Percentiles rank a stretch among this genome's conserved stretches.
These are phyloP conservation scores for Tricharina praecox DNA, from an alignment of 495 filamentous ascomycete genomes.

Conservation along the genomic window DNA sequence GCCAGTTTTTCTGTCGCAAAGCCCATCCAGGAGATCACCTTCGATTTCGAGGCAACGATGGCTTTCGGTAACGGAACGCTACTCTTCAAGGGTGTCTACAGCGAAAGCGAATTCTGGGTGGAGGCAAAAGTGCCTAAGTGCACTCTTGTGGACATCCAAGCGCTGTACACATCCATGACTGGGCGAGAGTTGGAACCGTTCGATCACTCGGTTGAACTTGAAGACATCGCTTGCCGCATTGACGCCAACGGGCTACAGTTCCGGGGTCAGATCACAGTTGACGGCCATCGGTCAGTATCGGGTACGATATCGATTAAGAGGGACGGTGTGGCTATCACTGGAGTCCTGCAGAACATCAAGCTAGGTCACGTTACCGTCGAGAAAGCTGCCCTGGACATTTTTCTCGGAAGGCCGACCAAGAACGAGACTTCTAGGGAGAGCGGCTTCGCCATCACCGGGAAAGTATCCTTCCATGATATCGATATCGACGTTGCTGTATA, in stretches of 20 bases:
- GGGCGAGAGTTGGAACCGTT: slow-evolving; percentile 10
- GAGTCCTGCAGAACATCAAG: slow-evolving; percentile 8
- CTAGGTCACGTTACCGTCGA: slow-evolving; percentile 7
- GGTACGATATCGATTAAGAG: slow-evolving; percentile 11
- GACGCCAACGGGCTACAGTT: slow-evolving; percentile 8
- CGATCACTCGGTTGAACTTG: slow-evolving; percentile 10
- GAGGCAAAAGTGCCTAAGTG: slow-evolving; percentile 8
- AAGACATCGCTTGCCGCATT: slow-evolving; percentile 8
- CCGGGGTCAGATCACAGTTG: slow-evolving; percentile 9
- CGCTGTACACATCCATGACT: slow-evolving; percentile 12
- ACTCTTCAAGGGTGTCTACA: slow-evolving; percentile 10
- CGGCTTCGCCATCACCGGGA: slow-evolving; percentile 15
- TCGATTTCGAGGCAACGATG: slow-evolving; percentile 8
- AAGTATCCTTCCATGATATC: slow-evolving; percentile 8
- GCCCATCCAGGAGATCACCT: slow-evolving; percentile 1
- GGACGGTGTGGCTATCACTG: slow-evolving; percentile 12
- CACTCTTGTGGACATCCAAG: slow-evolving; percentile 10
- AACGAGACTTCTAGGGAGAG: slow-evolving; percentile 8
- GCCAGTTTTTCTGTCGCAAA: slow-evolving; percentile 7
- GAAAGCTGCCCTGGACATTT: slow-evolving; percentile 10
- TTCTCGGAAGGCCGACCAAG: slow-evolving; percentile 10
- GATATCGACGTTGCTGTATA: slow-evolving; percentile 12
- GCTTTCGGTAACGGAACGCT: slow-evolving; percentile 9
- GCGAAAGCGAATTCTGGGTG: slow-evolving; percentile 10
- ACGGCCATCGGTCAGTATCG: slow-evolving; percentile 7